Evolutionary conservation across 495 filamentous ascomycete species (phyloP), one percentile per base, ranked within the genome.

Genomic region (Penicillium canariense): DNA sequence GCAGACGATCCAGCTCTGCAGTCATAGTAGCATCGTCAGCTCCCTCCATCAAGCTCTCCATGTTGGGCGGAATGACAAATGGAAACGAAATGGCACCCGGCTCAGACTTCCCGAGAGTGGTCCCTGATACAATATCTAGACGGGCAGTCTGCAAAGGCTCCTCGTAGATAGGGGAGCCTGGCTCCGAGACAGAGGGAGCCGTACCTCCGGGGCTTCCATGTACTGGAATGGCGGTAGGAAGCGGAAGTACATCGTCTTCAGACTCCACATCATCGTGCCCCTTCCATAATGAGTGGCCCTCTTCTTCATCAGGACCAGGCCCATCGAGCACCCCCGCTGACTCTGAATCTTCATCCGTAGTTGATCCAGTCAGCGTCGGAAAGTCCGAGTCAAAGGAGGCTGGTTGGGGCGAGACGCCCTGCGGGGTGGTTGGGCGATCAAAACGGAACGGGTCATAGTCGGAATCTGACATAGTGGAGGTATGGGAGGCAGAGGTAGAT

Each of bases 381-480:
- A 69, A 63, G 4, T 62, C 60, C 14, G 59, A 54, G 30, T 66
- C 50, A 11, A 60, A 55, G n/a, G 61, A 64, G 9, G 45, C 43
- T 14, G 60, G 62, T 22, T 56, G 59, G 4, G 55, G 9, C 11
- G 48, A 14, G 31, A 31, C 27, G 3, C 54, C 69, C 3, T 57
- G 55, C 0, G 72, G 67, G 2, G 69, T 68, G 7, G 55, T 51
- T 14, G 72, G 69, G 8, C 72, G 71, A 36, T 77, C 75, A 47
- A 77, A 74, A 0, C 72, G 68, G 66, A 78, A 78, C 1, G 74
- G 75, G 52, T 78, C 75, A 39, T 76, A 76, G 40, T 77, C 75
- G 1, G 67, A 66, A 11, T 74, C 73, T 0, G 73, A 76, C 55
- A 58, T 68, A 0, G 52, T 71, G 1, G 69, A 75, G 7, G 56